Conservation (phyloP, 768 basidiomycete genomes). For the Tephrocybe sp. region DNA sequence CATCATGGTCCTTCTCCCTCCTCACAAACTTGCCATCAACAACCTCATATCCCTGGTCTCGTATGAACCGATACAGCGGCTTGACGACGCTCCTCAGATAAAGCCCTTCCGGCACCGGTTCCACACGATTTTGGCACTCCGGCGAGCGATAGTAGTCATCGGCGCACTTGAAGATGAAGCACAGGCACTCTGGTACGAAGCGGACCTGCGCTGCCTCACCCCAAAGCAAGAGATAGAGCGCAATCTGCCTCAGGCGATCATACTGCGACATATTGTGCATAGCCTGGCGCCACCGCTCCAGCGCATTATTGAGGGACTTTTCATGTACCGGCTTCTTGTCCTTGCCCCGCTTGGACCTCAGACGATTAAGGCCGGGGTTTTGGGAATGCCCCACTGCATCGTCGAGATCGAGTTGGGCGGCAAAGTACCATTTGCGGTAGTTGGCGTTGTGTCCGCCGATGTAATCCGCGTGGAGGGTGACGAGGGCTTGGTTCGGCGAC, state of each 20-base stretch:
- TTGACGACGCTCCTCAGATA: conserved; percentile 90
- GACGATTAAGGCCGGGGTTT: conserved; percentile 84
- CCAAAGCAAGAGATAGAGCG: conserved; percentile 94
- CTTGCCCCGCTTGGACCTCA: conserved; percentile 63
- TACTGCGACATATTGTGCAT: conserved; percentile 99
- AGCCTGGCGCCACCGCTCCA: conserved; percentile 93
- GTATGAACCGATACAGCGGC: conserved; percentile 93
- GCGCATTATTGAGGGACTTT: conserved; percentile 73
- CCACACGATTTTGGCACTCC: conserved; percentile 92
- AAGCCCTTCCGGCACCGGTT: conserved; percentile 93
- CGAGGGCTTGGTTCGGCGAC: conserved; percentile 92
- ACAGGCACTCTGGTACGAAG: conserved; percentile 93
- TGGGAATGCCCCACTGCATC: conserved; percentile 92
- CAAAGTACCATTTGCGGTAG: conserved; percentile 99
- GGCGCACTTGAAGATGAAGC: conserved; percentile 99
- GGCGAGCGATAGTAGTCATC: conserved; percentile 99
- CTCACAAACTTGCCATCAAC: conserved; percentile 93
- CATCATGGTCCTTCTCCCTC: conserved; percentile 88
- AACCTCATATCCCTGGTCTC: conserved; percentile 97
- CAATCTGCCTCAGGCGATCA: conserved; percentile 94
- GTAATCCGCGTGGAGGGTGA: conserved; percentile 97
- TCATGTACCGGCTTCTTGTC: conserved; percentile 51
- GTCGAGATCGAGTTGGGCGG: conserved; percentile 96
- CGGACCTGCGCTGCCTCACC: conserved; percentile 98
- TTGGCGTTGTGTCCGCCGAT: conserved; percentile 98